Base-by-base conservation (phyloP, 2,329 filamentous ascomycete species). In the Neoarthrinium moseri region DNA sequence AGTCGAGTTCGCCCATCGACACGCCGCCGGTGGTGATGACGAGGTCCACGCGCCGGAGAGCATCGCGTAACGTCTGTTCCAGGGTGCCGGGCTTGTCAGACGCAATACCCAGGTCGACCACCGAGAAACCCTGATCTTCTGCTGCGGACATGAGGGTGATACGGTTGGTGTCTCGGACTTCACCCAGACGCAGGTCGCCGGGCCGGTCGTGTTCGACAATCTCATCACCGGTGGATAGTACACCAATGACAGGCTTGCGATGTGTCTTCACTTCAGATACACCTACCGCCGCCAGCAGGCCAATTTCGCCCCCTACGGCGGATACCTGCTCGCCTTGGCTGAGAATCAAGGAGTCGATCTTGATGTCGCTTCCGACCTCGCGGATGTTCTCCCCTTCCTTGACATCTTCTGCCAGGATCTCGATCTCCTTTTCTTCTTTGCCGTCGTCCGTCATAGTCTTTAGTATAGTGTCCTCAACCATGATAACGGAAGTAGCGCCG, bases 1-100 rank as follows among this genome's bases (percentile, higher is more conserved):
- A 84, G 66, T 99, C 94, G 3, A 96, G 82, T 69, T 99, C 94
- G 46, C 94, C 94, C 94, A 99, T 99, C 8, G 89, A 95, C 17
- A 97, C 94, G 38, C 94, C 94, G 18, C 94, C 94, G 0, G 88
- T 92, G 13, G 94, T 97, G 59, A 99, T 83, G 47, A 99, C 78
- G 11, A 97, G 72, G 60, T 96, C 91, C 21, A 85, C 84, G 38
- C 74, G 73, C 17, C 87, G 80, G 50, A 97, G 73, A 1, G 87
- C 89, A 47, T 81, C 77, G 3, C 91, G 85, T 8, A 99, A 77
- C 3, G 78, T 83, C 58, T 86, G 74, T 62, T 97, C 92, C 1
- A 99, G 77, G 2, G 81, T 78, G 1, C 82, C 84, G 0, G 85
- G 75, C 69, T 81, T 81, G 64, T 95, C 89, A 32, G 76, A 81